Base-by-base conservation (phyloP, 2,329 filamentous ascomycete species). In the Exophiala lecanii-corni region DNA sequence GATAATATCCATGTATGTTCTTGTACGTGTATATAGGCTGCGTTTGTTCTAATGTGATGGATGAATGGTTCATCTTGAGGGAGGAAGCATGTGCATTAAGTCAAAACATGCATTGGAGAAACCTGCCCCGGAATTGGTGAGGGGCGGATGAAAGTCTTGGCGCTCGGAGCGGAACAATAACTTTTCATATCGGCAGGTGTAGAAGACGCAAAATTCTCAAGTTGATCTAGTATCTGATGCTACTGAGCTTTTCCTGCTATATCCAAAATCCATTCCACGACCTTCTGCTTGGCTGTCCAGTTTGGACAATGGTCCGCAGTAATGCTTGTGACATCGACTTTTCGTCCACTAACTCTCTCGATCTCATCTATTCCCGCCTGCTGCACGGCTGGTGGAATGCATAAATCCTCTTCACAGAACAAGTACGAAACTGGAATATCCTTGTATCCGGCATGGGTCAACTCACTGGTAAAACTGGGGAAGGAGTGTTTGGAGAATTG, bases 391-490 rank as follows among this genome's bases (percentile, higher is more conserved):
- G 59, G 55, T 1, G 50, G 35, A 5, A 64, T 39, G 19, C 51
- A 49, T 17, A 36, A 28, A 40, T 66, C 63, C 9, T 59, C 49
- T 31, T 55, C 52, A 20, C 56, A 58, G 30, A 63, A 13, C n/a
- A 66, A 49, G 42, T 58, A 67, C 6, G 59, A 63, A 1, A 59
- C 57, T 0, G 61, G 59, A 4, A 64, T 49, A 30, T 62, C 50
- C 40, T 58, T 59, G 48, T 63, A 64, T 0, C 57, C 62, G 3
- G 55, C 21, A 43, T 64, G 54, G 3, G 57, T 61, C 9, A 64
- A 31, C 20, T 45, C 41, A 10, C 55, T 51, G 1, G 36, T 43
- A 36, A 66, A 65, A 33, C 55, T 58, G 2, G 42, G 26, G 5
- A 50, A 46, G 2, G 57, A 62, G 32, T 66, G 63, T 21, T 41